Conservation (phyloP, 2,329 filamentous ascomycete genomes). For the Chalaropsis ovoidea region DNA sequence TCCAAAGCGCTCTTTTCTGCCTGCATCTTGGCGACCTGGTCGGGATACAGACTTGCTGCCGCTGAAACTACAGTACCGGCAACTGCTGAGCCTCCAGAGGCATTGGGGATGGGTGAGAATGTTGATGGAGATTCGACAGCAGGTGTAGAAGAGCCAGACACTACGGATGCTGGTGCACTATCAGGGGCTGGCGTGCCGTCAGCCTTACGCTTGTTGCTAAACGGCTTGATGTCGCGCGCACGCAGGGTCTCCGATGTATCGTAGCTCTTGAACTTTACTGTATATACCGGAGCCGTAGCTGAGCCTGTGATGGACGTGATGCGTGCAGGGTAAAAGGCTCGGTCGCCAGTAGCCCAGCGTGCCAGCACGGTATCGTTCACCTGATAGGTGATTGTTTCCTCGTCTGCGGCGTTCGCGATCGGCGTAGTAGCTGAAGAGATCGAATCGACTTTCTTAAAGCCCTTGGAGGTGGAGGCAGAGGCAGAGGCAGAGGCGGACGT, state of each 20-base stretch:
- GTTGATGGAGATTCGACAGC: slow-evolving; percentile 15
- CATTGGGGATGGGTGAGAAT: slow-evolving; percentile 21
- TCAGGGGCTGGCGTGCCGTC: slow-evolving; percentile 47
- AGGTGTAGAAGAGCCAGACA: slow-evolving; percentile 13
- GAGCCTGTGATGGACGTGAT: slow-evolving; percentile 93
- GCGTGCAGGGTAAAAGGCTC: slow-evolving; percentile 79
- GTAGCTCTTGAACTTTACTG: slow-evolving; percentile 91
- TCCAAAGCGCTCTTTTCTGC: slow-evolving; percentile 48
- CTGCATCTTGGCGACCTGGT: slow-evolving; percentile 43
- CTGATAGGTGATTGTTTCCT: slow-evolving; percentile 54
- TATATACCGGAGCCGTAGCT: slow-evolving; percentile 80
- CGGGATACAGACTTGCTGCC: slow-evolving; percentile 48
- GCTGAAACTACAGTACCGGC: slow-evolving; percentile 45
- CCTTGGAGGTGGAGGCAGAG: slow-evolving; percentile 41
- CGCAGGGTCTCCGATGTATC: slow-evolving; percentile 71
- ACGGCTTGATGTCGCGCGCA: slow-evolving; percentile 71
- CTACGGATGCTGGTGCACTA: slow-evolving; percentile 28
- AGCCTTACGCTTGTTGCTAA: slow-evolving; percentile 75
- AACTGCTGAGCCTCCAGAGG: slow-evolving; percentile 29
- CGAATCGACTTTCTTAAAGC: slow-evolving; percentile 15
- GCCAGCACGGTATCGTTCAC: slow-evolving; percentile 87
- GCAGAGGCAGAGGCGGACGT: neutral
- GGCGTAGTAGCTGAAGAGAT: neutral
- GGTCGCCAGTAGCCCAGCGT: slow-evolving; percentile 84
- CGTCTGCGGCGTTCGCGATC: slow-evolving; percentile 34